Conservation (phyloP, 1,284 basidiomycete species). For the Moesziomyces aphidis region DNA sequence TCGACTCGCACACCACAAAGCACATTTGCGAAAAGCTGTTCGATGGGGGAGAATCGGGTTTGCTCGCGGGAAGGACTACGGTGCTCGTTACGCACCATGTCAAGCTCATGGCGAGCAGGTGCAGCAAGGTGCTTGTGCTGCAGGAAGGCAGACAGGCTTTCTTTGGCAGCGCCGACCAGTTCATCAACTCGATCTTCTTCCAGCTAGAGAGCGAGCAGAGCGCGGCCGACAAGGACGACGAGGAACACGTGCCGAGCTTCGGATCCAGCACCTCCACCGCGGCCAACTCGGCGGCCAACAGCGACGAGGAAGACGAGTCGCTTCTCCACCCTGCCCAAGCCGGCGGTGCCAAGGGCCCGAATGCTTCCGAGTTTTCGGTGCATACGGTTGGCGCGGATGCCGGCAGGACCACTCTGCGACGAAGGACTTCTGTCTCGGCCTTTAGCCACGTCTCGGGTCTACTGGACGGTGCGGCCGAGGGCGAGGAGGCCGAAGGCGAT, state of each 20-base stretch:
- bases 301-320: conserved; percentile 44
- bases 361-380: conserved; percentile 38
- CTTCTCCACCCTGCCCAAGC: conserved; percentile 10
- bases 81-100: conserved; percentile 68
- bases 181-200: conserved; percentile 74
- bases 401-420: conserved; percentile 21
- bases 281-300: conserved; percentile 19
- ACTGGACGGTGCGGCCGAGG: conserved; percentile 73
- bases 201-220: conserved; percentile 69
- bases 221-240: conserved; percentile 35
- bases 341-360: conserved; percentile 7
- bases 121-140: conserved; percentile 76
- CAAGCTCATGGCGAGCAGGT: conserved; percentile 72
- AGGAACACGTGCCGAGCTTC: conserved; percentile 31
- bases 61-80: conserved; percentile 47
- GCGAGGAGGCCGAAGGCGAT: conserved; percentile 6
- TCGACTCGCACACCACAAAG: conserved; percentile 56
- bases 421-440: conserved; percentile 42
- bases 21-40: conserved; percentile 66
- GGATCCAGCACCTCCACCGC: conserved; percentile 22
- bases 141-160: conserved; percentile 78
- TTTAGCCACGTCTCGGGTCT: conserved; percentile 77
- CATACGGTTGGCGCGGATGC: conserved; percentile 24
- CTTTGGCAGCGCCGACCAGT: conserved; percentile 74
- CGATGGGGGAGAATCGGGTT: conserved; percentile 42